A percentile compares a stretch with the other conserved stretches of the same genome.
These are phyloP conservation scores for Jackrogersella multiformis DNA, from an alignment of 495 filamentous ascomycete species.

Conservation along the genomic window DNA sequence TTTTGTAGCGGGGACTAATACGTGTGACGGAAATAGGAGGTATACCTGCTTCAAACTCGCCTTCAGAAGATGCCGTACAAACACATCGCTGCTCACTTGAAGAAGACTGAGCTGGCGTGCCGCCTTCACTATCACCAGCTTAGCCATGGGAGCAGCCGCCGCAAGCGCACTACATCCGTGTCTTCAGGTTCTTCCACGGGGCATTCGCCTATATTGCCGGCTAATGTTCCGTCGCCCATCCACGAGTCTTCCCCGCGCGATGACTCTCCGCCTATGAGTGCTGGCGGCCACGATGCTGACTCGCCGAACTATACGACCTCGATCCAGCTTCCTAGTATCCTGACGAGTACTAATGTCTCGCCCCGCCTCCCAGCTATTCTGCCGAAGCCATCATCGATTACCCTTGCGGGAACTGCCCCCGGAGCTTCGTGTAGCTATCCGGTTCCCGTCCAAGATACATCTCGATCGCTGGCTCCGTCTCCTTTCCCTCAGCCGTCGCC, in stretches of 20 bases:
- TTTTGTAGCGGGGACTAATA: constrained; percentile 31
- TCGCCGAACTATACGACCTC: constrained; percentile 46
- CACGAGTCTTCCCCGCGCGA: constrained; percentile 53
- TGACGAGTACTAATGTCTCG: constrained; percentile 50
- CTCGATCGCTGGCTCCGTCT: constrained; percentile 38
- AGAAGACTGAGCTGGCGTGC: constrained; percentile 87
- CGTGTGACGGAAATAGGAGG: constrained; percentile 64
- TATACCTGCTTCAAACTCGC: constrained; percentile 84
- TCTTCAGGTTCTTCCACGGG: constrained; percentile 64
- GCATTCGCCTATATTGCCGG: constrained; percentile 57
- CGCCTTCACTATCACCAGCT: constrained; percentile 86
- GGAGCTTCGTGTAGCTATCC: constrained; percentile 51
- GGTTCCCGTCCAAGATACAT: constrained; percentile 44
- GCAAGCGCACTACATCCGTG: constrained; percentile 70
- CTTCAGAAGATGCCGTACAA: constrained; percentile 90
- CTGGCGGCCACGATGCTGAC: constrained; percentile 48
- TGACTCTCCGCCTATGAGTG: constrained; percentile 50
- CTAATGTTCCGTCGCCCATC: constrained; percentile 58
- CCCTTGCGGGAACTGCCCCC: constrained; percentile 47
- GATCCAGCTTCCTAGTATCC: constrained; percentile 59
- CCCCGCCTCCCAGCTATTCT: constrained; percentile 65
- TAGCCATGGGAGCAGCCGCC: constrained; percentile 79
- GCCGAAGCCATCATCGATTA: constrained; percentile 66
- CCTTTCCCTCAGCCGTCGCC: constrained; percentile 39
- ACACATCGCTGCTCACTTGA: constrained; percentile 82